Base-by-base conservation (phyloP, 306 rosid genomes). In the Vigna mungo region DNA sequence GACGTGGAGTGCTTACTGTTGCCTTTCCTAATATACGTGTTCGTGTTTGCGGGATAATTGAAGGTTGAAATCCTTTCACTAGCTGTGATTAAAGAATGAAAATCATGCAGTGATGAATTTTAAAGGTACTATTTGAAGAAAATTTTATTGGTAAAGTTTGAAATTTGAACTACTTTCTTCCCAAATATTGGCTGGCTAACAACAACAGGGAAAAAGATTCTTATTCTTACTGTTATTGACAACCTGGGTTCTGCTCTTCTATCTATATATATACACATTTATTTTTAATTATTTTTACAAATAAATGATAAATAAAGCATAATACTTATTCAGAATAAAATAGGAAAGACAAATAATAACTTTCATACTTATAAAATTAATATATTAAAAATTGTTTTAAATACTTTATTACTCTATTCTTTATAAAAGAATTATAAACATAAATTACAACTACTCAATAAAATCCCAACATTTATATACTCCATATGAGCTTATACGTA, bases 81-180 rank as follows among this genome's bases (percentile, higher is more conserved):
- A 58, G 64, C 15, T 58, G 64, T 58, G 9, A 58, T 4, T 58
- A 58, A 58, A 56, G 63, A 56, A 56, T 56, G 64, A 58, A 58
- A n/a, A 56, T 56, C 7, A 56, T 7, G 13, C 16, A 56, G 4
- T 56, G n/a, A 23, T 56, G n/a, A 55, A 56, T 58, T 25, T 58
- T 12, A 16, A 58, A 58, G 9, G 9, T 56, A 21, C 34, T 23
- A 34, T 56, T 56, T 39, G 6, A 12, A 21, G 6, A 56, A 56
- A 56, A 18, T 55, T 55, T 55, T 30, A 1, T 21, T 21, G 61
- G 30, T 54, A 54, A 55, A 3, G 15, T 55, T 10, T 20, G 44
- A 55, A 55, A 32, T 55, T 55, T 55, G 21, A 55, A 55, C 15
- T 55, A 18, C 32, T 3, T 55, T 55, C 32, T 55, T 55, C 7